phyloP scores from a whole-genome alignment of 495 filamentous ascomycete species.

The Penicillium pulvis region DNA sequence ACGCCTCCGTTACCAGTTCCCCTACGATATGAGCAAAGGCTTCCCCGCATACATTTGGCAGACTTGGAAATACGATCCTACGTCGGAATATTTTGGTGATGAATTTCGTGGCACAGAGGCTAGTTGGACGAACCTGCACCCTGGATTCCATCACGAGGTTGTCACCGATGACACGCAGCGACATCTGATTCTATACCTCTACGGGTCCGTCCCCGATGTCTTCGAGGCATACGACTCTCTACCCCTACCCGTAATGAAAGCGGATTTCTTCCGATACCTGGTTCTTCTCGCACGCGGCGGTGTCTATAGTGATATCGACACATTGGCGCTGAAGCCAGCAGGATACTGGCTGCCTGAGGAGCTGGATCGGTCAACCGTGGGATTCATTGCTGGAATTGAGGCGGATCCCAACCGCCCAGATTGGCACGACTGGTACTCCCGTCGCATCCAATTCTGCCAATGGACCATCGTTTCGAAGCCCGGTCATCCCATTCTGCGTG shows the following conservation, averaged over 20 bases:
- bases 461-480: slow-evolving; percentile 98
- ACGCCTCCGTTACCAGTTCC: slow-evolving; percentile 88
- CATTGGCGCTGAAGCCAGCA: slow-evolving; percentile 77
- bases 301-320: slow-evolving; percentile 97
- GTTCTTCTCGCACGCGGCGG: slow-evolving; percentile 92
- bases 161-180: slow-evolving; percentile 87
- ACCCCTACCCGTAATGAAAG: slow-evolving; percentile 87
- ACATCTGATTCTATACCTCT: slow-evolving; percentile 81
- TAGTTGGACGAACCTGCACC: slow-evolving; percentile 88
- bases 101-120: slow-evolving; percentile 79
- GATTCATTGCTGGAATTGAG: slow-evolving; percentile 91
- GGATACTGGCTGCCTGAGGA: slow-evolving; percentile 82
- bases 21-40: slow-evolving; percentile 81
- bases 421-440: slow-evolving; percentile 94
- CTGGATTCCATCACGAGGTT: slow-evolving; percentile 92
- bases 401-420: slow-evolving; percentile 91
- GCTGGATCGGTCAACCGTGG: slow-evolving; percentile 74
- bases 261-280: slow-evolving; percentile 97
- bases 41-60: slow-evolving; percentile 99
- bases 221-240: slow-evolving; percentile 88
- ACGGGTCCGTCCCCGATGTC: slow-evolving; percentile 84
- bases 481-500: slow-evolving; percentile 86
- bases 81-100: slow-evolving; percentile 74
- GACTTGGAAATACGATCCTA: slow-evolving; percentile 92
- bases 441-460: slow-evolving; percentile 96